These are phyloP conservation scores for Globisporangium acanthophoron DNA, from an alignment of 352 stramenopile species.

Conservation along the genomic window DNA sequence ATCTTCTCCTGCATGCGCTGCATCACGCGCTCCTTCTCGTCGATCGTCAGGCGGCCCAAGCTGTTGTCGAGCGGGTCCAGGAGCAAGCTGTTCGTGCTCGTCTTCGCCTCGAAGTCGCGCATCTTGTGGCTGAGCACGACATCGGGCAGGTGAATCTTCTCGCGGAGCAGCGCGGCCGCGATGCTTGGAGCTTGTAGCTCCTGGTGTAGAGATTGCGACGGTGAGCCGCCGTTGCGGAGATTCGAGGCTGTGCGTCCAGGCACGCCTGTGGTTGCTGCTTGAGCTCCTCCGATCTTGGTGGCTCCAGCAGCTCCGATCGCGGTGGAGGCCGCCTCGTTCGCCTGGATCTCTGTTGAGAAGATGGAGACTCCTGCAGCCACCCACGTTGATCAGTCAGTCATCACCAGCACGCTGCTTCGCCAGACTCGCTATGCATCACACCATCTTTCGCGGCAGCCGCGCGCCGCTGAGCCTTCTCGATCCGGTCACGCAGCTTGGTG, in stretches of 20 bases:
- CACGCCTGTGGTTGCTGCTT: not conserved
- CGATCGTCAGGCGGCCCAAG: conserved; percentile 47
- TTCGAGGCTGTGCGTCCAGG: not conserved
- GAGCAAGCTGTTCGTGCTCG: conserved; percentile 38
- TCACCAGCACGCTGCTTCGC: not conserved
- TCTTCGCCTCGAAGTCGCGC: conserved; percentile 72
- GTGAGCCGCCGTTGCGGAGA: not conserved
- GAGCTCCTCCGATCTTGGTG: not conserved
- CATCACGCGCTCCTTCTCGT: conserved; percentile 76
- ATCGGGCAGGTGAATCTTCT: conserved; percentile 59
- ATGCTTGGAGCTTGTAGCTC: not conserved
- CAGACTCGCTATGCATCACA: not conserved
- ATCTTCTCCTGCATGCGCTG: conserved; percentile 66
- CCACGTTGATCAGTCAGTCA: not conserved
- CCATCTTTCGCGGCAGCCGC: conserved; percentile 57
- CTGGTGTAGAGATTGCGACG: not conserved
- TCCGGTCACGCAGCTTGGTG: conserved; percentile 51
- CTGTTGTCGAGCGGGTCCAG: conserved; percentile 50
- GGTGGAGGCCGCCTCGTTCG: not conserved
- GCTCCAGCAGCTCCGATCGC: not conserved
- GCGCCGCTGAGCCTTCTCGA: conserved; percentile 58
- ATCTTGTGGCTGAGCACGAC: conserved; percentile 77
- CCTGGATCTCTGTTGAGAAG: conserved; percentile 25
- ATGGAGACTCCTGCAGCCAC: conserved; percentile 38
- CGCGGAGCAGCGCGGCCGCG: conserved; percentile 1